Base-by-base conservation (phyloP, 441 rosid species). In the Arabidopsis lyrata region DNA sequence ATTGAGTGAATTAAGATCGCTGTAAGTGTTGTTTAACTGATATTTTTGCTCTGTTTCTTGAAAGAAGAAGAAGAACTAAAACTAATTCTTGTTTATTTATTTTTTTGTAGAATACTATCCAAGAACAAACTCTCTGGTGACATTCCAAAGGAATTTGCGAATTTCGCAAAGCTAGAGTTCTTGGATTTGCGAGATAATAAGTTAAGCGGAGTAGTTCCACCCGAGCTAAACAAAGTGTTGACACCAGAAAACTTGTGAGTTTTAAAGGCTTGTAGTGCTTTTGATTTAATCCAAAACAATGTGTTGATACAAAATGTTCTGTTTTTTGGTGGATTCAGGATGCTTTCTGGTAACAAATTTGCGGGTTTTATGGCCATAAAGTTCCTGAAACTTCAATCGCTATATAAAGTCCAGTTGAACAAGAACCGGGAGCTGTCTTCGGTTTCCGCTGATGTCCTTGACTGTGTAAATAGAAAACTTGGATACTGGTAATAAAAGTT, bases 151-250 rank as follows among this genome's bases (percentile, higher is more conserved):
- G 96, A 89, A 77, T 77, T 87, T 67, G 88, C 85, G 68, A 78
- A 59, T 6, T 91, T 95, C 16, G 10, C 57, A 1, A 79, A 84
- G 70, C 77, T 92, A 8, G 86, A 89, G 77, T 27, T 90, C 34
- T 81, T 92, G 81, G 99, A 90, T 71, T 78, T 92, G 68, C 83
- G 95, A 76, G 84, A 81, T 15, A 93, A 90, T 81, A 78, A 87
- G 70, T 79, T 95, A 58, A 75, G 70, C 55, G 97, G 96, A 76
- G 77, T 47, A 38, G 75, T 95, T 79, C 98, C 98, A 42, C 66
- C 41, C 14, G 90, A 85, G 67, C 72, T 91, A 66, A 75, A 75
- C 73, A 69, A 58, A n/a, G 53, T 27, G 12, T 15, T 56, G 67
- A 81, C 78, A 16, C 84, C 84, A 38, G 86, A 78, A 76, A 67